Percentiles rank a stretch among this genome's conserved stretches.
phyloP scores from a whole-genome alignment of 2,329 filamentous ascomycete species.

The Trematosphaeria pertusa region DNA sequence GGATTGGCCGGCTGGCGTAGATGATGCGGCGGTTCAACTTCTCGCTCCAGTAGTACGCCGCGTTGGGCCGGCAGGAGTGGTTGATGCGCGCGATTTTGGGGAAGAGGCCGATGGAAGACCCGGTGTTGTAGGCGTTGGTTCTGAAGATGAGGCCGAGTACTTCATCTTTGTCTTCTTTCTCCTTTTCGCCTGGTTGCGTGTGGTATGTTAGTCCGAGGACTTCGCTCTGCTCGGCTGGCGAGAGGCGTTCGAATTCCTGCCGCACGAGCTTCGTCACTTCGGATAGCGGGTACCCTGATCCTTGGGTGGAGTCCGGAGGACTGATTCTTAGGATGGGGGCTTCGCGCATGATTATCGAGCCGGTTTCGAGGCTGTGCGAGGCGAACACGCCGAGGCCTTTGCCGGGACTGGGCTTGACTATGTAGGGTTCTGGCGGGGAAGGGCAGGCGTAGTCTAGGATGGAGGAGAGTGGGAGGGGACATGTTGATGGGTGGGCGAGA shows the following conservation, averaged over 20 bases:
- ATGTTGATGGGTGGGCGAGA: constrained; percentile 17
- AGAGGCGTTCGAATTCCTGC: constrained; percentile 32
- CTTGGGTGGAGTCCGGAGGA: constrained; percentile 32
- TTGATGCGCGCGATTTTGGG: constrained; percentile 47
- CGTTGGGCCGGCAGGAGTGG: constrained; percentile 46
- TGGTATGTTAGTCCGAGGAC: constrained; percentile 39
- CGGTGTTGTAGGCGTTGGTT: constrained; percentile 46
- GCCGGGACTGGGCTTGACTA: constrained; percentile 38
- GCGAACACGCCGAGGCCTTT: constrained; percentile 56
- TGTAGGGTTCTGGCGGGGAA: constrained; percentile 32
- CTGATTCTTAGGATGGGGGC: constrained; percentile 45
- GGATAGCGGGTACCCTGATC: constrained; percentile 33
- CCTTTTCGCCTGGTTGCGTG: constrained; percentile 16
- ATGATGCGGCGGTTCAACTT: constrained; percentile 37
- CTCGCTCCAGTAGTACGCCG: constrained; percentile 47
- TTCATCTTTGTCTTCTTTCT: constrained; percentile 21
- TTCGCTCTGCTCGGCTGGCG: constrained; percentile 24
- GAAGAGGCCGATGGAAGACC: constrained; percentile 38
- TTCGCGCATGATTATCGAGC: constrained; percentile 51
- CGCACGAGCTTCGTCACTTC: constrained; percentile 29
- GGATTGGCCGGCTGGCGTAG: constrained; percentile 46
- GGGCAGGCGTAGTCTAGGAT: constrained; percentile 24
- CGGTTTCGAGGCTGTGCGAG: constrained; percentile 39
- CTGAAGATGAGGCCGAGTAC: constrained; percentile 42
- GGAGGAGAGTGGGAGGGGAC: constrained; percentile 12